Percentiles rank a stretch among this genome's conserved stretches.
These are phyloP conservation scores for Eimeria falciformis DNA, from an alignment of 169 alveolate species.

Conservation along the genomic window DNA sequence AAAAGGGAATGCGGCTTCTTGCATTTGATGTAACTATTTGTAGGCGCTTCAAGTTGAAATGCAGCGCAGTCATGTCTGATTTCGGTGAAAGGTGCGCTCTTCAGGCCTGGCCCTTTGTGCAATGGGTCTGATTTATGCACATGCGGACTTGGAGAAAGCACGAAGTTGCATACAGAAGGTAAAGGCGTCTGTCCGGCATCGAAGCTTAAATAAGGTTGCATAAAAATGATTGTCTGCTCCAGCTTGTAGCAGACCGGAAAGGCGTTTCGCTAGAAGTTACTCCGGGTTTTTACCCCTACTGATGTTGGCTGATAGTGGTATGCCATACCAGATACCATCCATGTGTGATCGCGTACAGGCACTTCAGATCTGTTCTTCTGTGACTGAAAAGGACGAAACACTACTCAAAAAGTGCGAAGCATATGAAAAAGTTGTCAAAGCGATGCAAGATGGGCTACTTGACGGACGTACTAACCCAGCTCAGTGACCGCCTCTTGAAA, in stretches of 20 bases:
- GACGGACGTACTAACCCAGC: too few relatives aligned
- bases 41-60: too few relatives aligned
- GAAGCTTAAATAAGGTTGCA: too few relatives aligned
- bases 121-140: slow-evolving; percentile 30
- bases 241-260: too few relatives aligned
- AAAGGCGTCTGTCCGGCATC: background rate
- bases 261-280: too few relatives aligned
- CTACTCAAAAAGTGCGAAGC: slow-evolving; percentile 36
- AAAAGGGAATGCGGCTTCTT: background rate
- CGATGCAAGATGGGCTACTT: background rate
- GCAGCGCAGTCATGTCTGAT: too few relatives aligned
- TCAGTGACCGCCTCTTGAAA: too few relatives aligned
- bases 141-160: slow-evolving; percentile 20
- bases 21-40: background rate
- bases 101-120: slow-evolving; percentile 56
- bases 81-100: background rate
- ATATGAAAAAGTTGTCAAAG: slow-evolving; percentile 16
- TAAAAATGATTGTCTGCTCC: too few relatives aligned
- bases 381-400: background rate
- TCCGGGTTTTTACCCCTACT: too few relatives aligned
- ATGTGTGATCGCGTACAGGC: slow-evolving; percentile 1
- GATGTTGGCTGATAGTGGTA: too few relatives aligned
- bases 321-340: too few relatives aligned
- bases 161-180: slow-evolving; percentile 3
- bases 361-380: background rate